These are phyloP conservation scores for Emiliania huxleyi DNA, from an alignment of 78 protist species.

Conservation along the genomic window DNA sequence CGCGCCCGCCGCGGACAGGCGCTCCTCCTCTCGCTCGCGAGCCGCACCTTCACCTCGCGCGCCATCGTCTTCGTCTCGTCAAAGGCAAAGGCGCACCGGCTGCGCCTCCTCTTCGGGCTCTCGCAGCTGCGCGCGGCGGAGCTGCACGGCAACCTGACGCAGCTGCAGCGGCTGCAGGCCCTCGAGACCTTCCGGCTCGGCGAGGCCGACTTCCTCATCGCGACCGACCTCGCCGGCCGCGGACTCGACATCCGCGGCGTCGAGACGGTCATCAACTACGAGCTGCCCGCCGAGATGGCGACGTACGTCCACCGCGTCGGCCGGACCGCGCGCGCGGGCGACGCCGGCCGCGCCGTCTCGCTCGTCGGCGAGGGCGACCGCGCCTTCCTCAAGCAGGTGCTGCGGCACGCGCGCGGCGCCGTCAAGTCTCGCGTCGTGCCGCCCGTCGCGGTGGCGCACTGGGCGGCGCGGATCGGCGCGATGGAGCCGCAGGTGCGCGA, in stretches of 20 bases:
- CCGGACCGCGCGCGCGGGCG: conserved; percentile 57
- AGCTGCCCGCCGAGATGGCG: conserved; percentile 19
- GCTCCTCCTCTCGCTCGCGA: neutral
- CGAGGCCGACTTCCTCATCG: conserved; percentile 60
- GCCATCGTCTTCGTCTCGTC: conserved; percentile 37
- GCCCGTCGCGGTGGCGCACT: neutral
- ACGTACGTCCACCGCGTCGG: conserved; percentile 54
- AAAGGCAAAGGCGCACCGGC: conserved; percentile 56
- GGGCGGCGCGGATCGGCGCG: neutral
- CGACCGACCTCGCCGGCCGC: conserved; percentile 89
- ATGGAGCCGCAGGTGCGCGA: neutral
- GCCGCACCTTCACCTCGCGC: neutral
- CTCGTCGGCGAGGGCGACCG: conserved; percentile 3
- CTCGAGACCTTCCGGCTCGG: neutral
- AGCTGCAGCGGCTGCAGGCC: conserved; percentile 6
- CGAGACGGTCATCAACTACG: conserved; percentile 59
- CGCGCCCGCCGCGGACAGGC: too few relatives aligned
- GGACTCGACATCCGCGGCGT: conserved; percentile 87
- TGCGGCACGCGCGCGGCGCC: neutral
- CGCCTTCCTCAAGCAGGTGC: conserved; percentile 18
- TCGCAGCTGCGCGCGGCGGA: conserved; percentile 66
- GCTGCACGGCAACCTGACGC: conserved; percentile 74
- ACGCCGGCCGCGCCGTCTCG: conserved; percentile 10
- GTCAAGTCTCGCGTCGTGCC: neutral
- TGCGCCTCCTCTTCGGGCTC: conserved; percentile 62